Evolutionary conservation across 2,329 filamentous ascomycete genomes (phyloP).

Genomic region (Fusarium papillatum): DNA sequence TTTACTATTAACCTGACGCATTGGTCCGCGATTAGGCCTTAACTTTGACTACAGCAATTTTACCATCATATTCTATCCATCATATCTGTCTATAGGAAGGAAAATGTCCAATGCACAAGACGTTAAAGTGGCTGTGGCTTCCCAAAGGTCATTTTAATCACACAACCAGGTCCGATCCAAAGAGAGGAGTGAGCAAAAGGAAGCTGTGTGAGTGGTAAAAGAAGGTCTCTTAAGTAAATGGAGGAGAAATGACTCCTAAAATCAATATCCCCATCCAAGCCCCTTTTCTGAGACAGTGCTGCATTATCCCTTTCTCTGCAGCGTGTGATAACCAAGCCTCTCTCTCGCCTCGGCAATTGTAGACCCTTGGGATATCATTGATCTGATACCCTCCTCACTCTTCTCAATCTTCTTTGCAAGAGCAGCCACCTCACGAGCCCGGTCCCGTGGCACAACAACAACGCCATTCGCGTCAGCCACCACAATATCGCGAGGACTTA

Average conservation of each 20-base stretch:
- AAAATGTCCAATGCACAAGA: background rate
- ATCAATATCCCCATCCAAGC: background rate
- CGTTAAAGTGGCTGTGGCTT: background rate
- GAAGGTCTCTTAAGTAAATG: background rate
- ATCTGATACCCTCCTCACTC: conserved; percentile 26
- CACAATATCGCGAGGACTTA: conserved; percentile 46
- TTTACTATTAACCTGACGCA: background rate
- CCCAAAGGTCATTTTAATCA: background rate
- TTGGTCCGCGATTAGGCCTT: background rate
- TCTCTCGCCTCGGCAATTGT: conserved; percentile 28
- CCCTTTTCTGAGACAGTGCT: background rate
- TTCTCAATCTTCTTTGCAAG: conserved; percentile 28
- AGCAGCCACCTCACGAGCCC: conserved; percentile 32
- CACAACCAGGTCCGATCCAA: too few species aligned
- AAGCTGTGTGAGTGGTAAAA: background rate
- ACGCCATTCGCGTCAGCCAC: conserved; percentile 45
- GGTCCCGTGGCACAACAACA: conserved; percentile 33
- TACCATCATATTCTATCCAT: background rate
- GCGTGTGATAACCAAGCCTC: conserved; percentile 32
- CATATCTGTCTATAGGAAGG: background rate
- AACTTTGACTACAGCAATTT: background rate
- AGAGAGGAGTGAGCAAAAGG: background rate
- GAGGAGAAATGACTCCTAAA: background rate
- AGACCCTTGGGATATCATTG: conserved; percentile 19
- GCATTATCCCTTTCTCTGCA: conserved; percentile 29